phyloP scores from a whole-genome alignment of 257 asterid species.

The Ligustrum vulgare region DNA sequence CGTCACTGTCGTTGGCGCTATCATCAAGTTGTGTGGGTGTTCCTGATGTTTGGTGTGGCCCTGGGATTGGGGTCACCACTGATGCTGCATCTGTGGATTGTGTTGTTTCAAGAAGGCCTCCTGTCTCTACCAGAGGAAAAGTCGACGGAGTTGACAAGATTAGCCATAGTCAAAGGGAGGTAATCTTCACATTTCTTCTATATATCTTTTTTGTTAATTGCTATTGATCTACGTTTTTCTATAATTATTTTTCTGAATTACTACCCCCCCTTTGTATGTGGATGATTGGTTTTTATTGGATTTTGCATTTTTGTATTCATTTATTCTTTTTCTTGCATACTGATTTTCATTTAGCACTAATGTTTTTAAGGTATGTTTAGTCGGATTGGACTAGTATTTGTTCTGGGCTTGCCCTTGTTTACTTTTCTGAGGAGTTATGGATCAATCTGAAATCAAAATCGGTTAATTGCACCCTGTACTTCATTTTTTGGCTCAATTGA shows the following conservation, averaged over 20 bases:
- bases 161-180: constrained; percentile 53
- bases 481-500: too few relatives aligned
- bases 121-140: constrained; percentile 49
- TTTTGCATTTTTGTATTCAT: neutral
- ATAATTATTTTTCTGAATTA: neutral
- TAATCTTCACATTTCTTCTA: constrained; percentile 22
- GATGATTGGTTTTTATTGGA: neutral
- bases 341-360: neutral
- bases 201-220: neutral
- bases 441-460: neutral
- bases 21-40: constrained; percentile 50
- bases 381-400: neutral
- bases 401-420: neutral
- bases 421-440: neutral
- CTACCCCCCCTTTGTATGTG: neutral
- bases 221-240: neutral
- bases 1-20: constrained; percentile 43
- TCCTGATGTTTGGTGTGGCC: constrained; percentile 93
- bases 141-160: constrained; percentile 45
- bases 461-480: too few relatives aligned
- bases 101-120: constrained; percentile 70
- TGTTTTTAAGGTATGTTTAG: neutral
- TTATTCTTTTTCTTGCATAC: neutral
- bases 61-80: constrained; percentile 63
- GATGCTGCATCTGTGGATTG: constrained; percentile 82